Conservation (phyloP, 805 yeast species). For the Teunomyces gatunensis region DNA sequence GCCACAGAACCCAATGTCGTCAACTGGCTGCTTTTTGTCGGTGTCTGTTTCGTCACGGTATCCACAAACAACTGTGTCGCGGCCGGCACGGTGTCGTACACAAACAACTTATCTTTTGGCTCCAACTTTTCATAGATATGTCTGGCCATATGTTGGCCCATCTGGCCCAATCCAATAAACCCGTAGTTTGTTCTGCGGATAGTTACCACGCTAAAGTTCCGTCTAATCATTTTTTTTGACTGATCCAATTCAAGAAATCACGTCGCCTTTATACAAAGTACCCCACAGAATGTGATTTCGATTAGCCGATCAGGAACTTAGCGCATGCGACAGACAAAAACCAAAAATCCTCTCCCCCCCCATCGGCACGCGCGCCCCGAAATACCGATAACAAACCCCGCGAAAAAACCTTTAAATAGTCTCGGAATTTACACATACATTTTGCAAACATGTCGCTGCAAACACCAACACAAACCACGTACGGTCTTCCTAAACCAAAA, state of each 20-base stretch:
- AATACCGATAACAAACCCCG: background rate
- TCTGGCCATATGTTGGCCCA: slow-evolving; percentile 57
- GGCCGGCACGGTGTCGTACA: slow-evolving; percentile 39
- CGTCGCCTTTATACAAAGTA: background rate
- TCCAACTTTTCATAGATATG: slow-evolving; percentile 42
- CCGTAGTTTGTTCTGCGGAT: slow-evolving; percentile 34
- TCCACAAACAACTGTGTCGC: slow-evolving; percentile 25
- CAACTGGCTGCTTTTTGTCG: slow-evolving; percentile 19
- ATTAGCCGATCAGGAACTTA: background rate
- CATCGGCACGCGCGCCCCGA: background rate
- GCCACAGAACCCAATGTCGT: slow-evolving; percentile 17
- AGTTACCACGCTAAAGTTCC: slow-evolving; percentile 6
- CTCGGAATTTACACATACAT: background rate
- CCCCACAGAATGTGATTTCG: background rate
- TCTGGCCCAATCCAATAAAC: slow-evolving; percentile 55
- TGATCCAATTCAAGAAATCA: no score
- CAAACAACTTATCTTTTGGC: slow-evolving; percentile 38
- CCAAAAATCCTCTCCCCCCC: no score
- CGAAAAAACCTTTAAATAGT: background rate
- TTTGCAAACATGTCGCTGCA: slow-evolving; percentile 24
- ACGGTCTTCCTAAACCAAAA: slow-evolving; percentile 42
- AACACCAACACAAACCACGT: slow-evolving; percentile 30
- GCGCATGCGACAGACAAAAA: background rate
- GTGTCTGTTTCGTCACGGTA: slow-evolving; percentile 21
- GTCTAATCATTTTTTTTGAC: background rate